Evolutionary conservation across 2,329 filamentous ascomycete genomes (phyloP).

Genomic region (Geoglossum cookeanum): DNA sequence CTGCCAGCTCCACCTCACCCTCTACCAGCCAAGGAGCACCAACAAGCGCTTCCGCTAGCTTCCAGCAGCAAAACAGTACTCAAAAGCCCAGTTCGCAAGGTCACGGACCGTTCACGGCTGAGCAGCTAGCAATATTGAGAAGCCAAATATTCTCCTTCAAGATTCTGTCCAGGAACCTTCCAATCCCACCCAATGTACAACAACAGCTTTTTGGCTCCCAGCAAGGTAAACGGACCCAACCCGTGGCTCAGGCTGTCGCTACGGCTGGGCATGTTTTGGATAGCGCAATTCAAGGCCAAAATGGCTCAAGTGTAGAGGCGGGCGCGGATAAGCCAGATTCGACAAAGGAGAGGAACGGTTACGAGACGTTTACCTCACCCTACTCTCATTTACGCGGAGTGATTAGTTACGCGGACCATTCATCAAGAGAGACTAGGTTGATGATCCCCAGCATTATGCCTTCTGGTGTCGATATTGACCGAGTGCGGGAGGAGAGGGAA

Average conservation of each 20-base stretch:
- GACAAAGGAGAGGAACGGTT: conserved; percentile 26
- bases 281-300: conserved; percentile 13
- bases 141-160: conserved; percentile 88
- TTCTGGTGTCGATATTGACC: conserved; percentile 70
- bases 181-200: conserved; percentile 60
- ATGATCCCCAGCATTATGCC: conserved; percentile 81
- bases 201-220: conserved; percentile 64
- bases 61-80: conserved; percentile 19
- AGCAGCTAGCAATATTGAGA: conserved; percentile 60
- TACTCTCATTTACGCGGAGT: conserved; percentile 36
- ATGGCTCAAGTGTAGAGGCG: conserved; percentile 17
- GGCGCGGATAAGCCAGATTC: conserved; percentile 21
- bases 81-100: conserved; percentile 14
- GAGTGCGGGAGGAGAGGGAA: conserved; percentile 71
- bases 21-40: background rate
- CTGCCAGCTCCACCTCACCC: background rate
- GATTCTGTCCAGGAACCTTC: conserved; percentile 67
- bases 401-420: conserved; percentile 68
- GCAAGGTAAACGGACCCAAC: conserved; percentile 32
- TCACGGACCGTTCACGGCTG: conserved; percentile 43
- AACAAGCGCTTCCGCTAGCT: background rate
- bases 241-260: conserved; percentile 21
- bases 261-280: conserved; percentile 12
- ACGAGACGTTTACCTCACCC: conserved; percentile 59
- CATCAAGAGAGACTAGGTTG: conserved; percentile 52